These are phyloP conservation scores for Botrytis pseudocinerea DNA, from an alignment of 2,329 filamentous ascomycete genomes.

Conservation along the genomic window DNA sequence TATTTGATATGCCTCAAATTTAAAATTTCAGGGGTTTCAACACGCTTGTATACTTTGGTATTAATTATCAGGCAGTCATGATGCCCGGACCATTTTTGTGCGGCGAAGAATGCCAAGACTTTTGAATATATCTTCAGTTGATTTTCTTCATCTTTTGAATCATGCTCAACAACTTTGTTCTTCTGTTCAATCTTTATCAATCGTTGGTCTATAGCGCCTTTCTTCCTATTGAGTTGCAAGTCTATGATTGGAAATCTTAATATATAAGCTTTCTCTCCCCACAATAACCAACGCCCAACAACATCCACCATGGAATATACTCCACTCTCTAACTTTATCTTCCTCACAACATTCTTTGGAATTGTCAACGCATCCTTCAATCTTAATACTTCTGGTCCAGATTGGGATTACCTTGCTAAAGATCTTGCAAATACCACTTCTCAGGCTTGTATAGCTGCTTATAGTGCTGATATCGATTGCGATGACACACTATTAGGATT, in stretches of 20 bases:
- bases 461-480: conserved; percentile 39
- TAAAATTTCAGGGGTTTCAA: background rate
- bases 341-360: background rate
- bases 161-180: background rate
- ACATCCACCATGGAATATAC: background rate
- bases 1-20: background rate
- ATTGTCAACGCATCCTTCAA: conserved; percentile 30
- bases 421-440: conserved; percentile 40
- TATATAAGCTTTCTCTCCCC: background rate
- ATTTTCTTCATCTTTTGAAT: background rate
- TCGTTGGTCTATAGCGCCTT: background rate
- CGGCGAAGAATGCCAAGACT: background rate
- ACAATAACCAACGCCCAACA: background rate
- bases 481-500: conserved; percentile 38
- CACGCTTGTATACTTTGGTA: background rate
- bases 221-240: background rate
- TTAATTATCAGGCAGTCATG: background rate
- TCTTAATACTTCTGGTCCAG: conserved; percentile 38
- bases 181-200: background rate
- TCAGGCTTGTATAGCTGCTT: conserved; percentile 39
- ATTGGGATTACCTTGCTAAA: conserved; percentile 40
- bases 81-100: background rate
- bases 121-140: background rate
- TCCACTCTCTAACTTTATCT: background rate
- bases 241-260: background rate